Evolutionary conservation across 2,329 filamentous ascomycete species (phyloP), one percentile per base, ranked within the genome.

Genomic region (Cladophialophora carrionii): DNA sequence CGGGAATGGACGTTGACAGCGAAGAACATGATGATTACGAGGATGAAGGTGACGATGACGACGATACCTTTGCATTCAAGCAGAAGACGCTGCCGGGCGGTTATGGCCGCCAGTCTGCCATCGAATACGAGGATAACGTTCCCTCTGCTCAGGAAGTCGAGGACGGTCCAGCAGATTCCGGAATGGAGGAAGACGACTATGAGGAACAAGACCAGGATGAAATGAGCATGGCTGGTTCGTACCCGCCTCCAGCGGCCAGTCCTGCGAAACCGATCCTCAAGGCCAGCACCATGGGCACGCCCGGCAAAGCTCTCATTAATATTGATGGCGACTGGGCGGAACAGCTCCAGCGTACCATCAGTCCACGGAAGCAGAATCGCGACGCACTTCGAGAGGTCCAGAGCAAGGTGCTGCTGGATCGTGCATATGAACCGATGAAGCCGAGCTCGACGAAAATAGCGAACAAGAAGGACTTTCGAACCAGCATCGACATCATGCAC

Each of bases 401-500:
- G 72, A 82, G 81, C 48, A 84, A 85, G 65, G 82, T 83, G 31
- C 82, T 87, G 56, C 82, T 83, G 68, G 80, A 82, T 69, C 78
- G 77, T 65, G 77, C 79, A 60, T 74, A 70, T 51, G 64, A 75
- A 67, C 68, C 74, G 57, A 68, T 74, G 20, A 66, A 70, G 60
- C 69, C 68, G 22, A 32, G 51, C 34, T 46, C 51, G 14, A 32
- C 12, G 24, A 60, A 68, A 43, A 29, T 32, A 75, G 24, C 72
- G 74, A 57, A 73, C 59, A 67, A 84, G 61, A 86, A 86, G 69
- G 88, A 89, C 0, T 94, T 96, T 77, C 85, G 88, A 22, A 96
- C 90, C 22, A 93, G 90, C 74, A 96, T 98, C 79, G 95, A 97
- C 80, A 82, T 97, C 76, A 97, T 96, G 92, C 94, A 96, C 76